Base-by-base conservation (phyloP, 2,329 filamentous ascomycete species). In the Colletotrichum lini region DNA sequence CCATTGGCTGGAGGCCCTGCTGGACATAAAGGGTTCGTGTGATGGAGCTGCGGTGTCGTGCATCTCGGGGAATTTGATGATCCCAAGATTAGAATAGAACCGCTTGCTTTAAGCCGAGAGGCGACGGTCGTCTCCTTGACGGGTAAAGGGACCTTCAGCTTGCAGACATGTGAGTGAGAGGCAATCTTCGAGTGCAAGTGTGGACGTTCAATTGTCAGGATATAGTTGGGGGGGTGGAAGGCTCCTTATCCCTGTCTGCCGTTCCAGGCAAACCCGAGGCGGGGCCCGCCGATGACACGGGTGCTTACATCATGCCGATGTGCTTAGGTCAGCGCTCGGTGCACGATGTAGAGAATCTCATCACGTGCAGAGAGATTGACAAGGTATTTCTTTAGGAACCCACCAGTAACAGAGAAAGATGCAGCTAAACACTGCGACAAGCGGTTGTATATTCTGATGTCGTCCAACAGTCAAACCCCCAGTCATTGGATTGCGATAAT, bases 71-170 rank as follows among this genome's bases (percentile, higher is more conserved):
- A 62, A 60, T 65, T 70, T 61, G 16, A 42, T 16, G 30, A 47
- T 35, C 52, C 67, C 44, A 61, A 72, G 49, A 23, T 66, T 72
- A 70, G 70, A 70, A 70, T 70, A 66, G 66, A 70, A 70, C 61
- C 60, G 26, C 16, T 49, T 54, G 21, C 44, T 26, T 35, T 18
- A 38, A 38, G 35, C 8, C 35, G 8, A 38, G 35, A 38, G 35
- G 35, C 35, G 2, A 38, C 35, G 35, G 35, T 42, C 12, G 9
- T 18, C 44, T 18, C 44, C 18, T 58, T 42, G 4, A 30, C 15
- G 47, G 26, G 35, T 16, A 13, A 15, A 21, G 35, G 13, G 7
- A 35, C 30, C 18, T 10, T 54, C 12, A 8, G 54, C 35, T 21
- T 23, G 13, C 38, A 16, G 38, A 42, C 12, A 38, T 42, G 53